Conservation (phyloP, 2,329 filamentous ascomycete species). For the Penicillium palitans region DNA sequence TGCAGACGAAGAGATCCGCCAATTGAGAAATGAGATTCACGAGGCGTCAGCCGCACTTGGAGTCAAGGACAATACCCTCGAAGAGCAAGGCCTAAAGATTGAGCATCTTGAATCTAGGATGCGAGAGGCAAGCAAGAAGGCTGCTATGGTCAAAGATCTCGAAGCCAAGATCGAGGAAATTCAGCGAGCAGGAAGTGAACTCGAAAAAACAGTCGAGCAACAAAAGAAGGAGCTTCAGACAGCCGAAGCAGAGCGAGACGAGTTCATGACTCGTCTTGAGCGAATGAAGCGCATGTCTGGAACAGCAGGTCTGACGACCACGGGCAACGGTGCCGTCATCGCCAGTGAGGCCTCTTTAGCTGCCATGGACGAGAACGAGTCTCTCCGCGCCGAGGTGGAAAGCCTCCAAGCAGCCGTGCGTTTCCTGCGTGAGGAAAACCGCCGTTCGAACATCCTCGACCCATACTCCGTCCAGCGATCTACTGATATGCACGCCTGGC, state of each 20-base stretch:
- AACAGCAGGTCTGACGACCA: constrained; percentile 37
- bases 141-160: constrained; percentile 51
- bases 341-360: constrained; percentile 42
- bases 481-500: constrained; percentile 45
- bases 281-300: constrained; percentile 44
- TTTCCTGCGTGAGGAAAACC: constrained; percentile 48
- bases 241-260: constrained; percentile 43
- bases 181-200: constrained; percentile 36
- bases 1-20: constrained; percentile 78
- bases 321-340: constrained; percentile 40
- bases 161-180: constrained; percentile 45
- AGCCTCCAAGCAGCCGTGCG: constrained; percentile 49
- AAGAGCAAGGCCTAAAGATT: constrained; percentile 86
- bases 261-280: constrained; percentile 45
- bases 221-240: constrained; percentile 41
- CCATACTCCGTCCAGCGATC: constrained; percentile 45
- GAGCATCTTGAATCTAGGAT: constrained; percentile 87
- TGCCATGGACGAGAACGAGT: constrained; percentile 46
- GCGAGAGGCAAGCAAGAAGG: constrained; percentile 78
- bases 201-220: constrained; percentile 34
- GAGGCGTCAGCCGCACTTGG: constrained; percentile 72
- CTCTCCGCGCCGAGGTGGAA: constrained; percentile 44
- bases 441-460: constrained; percentile 42
- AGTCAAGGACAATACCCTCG: constrained; percentile 76
- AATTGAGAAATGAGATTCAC: constrained; percentile 75